Conservation (phyloP, 306 rosid genomes). For the Ochetophila trinervis region DNA sequence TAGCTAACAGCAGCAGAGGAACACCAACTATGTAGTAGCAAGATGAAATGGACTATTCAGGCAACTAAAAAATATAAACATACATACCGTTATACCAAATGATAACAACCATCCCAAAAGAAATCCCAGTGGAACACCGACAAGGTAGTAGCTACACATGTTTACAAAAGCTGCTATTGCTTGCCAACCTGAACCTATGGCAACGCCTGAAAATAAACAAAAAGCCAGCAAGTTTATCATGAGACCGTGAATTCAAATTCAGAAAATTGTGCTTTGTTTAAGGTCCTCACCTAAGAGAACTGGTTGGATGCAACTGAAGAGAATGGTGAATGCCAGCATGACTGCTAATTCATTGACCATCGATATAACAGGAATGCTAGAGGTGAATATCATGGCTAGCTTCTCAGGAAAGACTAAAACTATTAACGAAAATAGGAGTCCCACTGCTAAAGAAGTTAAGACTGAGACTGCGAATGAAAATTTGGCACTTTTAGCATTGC, state of each 20-base stretch:
- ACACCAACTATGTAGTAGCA: not conserved
- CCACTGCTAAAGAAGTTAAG: conserved; percentile 46
- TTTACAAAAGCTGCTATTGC: conserved; percentile 51
- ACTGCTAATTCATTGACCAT: conserved; percentile 52
- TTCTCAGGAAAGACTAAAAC: conserved; percentile 40
- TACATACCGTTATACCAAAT: conserved; percentile 43
- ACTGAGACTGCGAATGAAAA: conserved; percentile 56
- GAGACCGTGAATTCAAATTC: conserved; percentile 3
- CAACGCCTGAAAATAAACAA: conserved; percentile 51
- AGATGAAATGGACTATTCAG: not conserved
- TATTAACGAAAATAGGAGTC: conserved; percentile 48
- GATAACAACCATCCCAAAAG: conserved; percentile 50
- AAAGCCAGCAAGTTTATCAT: conserved; percentile 5
- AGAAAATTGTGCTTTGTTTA: not conserved
- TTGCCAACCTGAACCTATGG: conserved; percentile 67
- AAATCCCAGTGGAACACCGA: conserved; percentile 54
- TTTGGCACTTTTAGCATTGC: conserved; percentile 60
- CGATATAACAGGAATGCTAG: conserved; percentile 37
- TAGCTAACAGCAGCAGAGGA: too few relatives aligned
- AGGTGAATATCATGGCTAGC: conserved; percentile 64
- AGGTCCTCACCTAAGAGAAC: conserved; percentile 53
- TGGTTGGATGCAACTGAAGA: conserved; percentile 66
- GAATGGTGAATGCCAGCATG: conserved; percentile 56
- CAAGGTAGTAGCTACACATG: conserved; percentile 55
- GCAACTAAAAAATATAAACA: not conserved